A percentile compares a stretch with the other conserved stretches of the same genome.
Conservation (phyloP, 2,329 filamentous ascomycete species). For the Cadophora luteo-olivacea region DNA sequence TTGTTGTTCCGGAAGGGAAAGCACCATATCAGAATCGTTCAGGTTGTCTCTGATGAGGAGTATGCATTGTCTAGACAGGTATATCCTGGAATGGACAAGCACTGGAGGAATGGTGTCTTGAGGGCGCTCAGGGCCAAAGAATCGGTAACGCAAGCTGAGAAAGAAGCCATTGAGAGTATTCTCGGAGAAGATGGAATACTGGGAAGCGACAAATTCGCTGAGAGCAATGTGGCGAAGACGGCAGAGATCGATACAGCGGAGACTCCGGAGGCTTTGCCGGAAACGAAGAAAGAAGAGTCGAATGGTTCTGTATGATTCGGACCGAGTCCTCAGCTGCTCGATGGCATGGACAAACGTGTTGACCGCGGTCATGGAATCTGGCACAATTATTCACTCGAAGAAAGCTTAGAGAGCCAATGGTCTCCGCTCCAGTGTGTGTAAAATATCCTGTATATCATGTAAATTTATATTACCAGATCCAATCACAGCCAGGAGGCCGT, state of each 20-base stretch:
- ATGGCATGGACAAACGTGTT: background rate
- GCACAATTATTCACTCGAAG: background rate
- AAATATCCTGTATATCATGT: conserved; percentile 6
- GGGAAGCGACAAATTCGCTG: background rate
- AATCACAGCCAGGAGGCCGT: background rate
- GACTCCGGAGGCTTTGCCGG: background rate
- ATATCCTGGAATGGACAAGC: conserved; percentile 27
- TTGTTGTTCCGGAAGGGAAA: conserved; percentile 69
- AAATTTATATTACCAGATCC: background rate
- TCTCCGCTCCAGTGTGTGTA: conserved; percentile 5
- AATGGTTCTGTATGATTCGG: background rate
- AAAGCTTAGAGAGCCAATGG: background rate
- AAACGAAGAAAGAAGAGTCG: background rate
- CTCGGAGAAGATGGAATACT: conserved; percentile 12
- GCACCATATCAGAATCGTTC: conserved; percentile 66
- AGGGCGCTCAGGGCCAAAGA: conserved; percentile 17
- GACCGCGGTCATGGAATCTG: background rate
- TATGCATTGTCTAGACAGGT: conserved; percentile 28
- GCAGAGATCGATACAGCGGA: background rate
- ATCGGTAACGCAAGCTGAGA: conserved; percentile 16
- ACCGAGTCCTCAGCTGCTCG: background rate
- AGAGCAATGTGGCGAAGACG: background rate
- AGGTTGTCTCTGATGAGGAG: conserved; percentile 63
- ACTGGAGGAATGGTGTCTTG: conserved; percentile 24
- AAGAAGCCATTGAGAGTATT: conserved; percentile 12